Evolutionary conservation across 345 rosid species (phyloP).

Genomic region (Ailanthus altissimus): DNA sequence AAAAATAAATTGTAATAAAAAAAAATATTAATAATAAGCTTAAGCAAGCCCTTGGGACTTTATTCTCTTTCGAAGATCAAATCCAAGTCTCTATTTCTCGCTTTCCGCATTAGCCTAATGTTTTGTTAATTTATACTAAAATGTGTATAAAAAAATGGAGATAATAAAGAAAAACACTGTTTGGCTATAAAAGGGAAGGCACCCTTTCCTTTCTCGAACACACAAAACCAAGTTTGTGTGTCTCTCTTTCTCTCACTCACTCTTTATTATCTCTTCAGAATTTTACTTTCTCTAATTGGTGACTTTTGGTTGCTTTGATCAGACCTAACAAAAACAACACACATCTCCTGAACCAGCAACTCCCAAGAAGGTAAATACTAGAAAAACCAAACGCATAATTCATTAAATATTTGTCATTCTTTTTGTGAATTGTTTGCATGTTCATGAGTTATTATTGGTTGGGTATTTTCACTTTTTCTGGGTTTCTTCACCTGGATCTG

Average conservation of each 20-base stretch:
- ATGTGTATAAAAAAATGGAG: not conserved
- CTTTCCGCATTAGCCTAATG: no score
- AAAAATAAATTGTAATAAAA: not conserved
- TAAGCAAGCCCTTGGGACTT: no score
- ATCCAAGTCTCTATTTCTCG: no score
- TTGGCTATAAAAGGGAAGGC: constrained; percentile 39
- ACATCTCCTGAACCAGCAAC: not conserved
- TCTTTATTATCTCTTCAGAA: not conserved
- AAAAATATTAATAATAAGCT: not conserved
- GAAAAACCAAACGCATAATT: not conserved
- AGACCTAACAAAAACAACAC: constrained; percentile 20
- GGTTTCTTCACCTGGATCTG: constrained; percentile 40
- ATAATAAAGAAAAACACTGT: constrained; percentile 7
- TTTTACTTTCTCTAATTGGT: constrained; percentile 13
- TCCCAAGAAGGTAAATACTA: constrained; percentile 10
- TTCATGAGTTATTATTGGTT: constrained; percentile 24
- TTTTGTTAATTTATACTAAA: not conserved
- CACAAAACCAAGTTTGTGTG: not conserved
- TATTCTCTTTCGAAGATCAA: no score
- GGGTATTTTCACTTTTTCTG: constrained; percentile 6
- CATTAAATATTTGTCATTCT: not conserved
- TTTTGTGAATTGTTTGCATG: constrained; percentile 23
- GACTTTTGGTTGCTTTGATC: constrained; percentile 25
- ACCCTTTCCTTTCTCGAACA: constrained; percentile 45
- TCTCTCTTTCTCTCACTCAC: not conserved